phyloP scores from a whole-genome alignment of 805 yeast species.

The Lipomyces yamanashiensis region DNA sequence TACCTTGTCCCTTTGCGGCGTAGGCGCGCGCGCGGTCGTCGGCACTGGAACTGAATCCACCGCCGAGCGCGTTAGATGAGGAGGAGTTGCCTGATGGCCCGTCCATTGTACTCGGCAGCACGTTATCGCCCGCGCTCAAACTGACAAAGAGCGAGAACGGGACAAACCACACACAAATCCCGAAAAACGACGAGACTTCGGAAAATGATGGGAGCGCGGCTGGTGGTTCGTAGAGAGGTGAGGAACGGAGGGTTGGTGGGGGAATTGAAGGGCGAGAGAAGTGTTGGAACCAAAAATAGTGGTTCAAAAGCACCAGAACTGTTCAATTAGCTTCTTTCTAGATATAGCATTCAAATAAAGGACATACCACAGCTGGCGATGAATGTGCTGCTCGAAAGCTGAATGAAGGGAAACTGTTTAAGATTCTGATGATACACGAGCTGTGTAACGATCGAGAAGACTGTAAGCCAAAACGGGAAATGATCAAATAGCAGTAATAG shows the following conservation, averaged over 20 bases:
- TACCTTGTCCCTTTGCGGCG: slow-evolving; percentile 26
- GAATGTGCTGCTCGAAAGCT: slow-evolving; percentile 72
- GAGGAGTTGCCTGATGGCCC: not conserved
- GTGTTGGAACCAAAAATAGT: slow-evolving; percentile 85
- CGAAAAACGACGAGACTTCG: slow-evolving; percentile 94
- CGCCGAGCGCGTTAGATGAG: not conserved
- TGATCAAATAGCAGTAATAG: slow-evolving; percentile 73
- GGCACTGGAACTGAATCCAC: not conserved
- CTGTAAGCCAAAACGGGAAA: slow-evolving; percentile 70
- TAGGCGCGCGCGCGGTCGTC: slow-evolving; percentile 11
- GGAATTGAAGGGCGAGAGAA: slow-evolving; percentile 50
- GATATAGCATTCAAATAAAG: too few species aligned
- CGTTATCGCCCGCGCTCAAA: slow-evolving; percentile 87
- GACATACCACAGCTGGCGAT: slow-evolving; percentile 59
- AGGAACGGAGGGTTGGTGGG: slow-evolving; percentile 32
- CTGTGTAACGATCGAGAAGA: slow-evolving; percentile 73
- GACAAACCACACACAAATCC: slow-evolving; percentile 88
- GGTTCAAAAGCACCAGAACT: slow-evolving; percentile 73
- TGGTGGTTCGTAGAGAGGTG: slow-evolving; percentile 33
- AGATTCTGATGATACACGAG: slow-evolving; percentile 77
- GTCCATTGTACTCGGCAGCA: slow-evolving; percentile 60
- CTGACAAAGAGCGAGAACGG: slow-evolving; percentile 93
- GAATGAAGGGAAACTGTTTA: slow-evolving; percentile 80
- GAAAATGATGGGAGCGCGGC: slow-evolving; percentile 79
- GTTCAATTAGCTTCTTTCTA: not conserved